Evolutionary conservation across 192 early-diverging fungal species (phyloP), one percentile per base, ranked within the genome.

Genomic region (Fimicolochytrium jonesii): DNA sequence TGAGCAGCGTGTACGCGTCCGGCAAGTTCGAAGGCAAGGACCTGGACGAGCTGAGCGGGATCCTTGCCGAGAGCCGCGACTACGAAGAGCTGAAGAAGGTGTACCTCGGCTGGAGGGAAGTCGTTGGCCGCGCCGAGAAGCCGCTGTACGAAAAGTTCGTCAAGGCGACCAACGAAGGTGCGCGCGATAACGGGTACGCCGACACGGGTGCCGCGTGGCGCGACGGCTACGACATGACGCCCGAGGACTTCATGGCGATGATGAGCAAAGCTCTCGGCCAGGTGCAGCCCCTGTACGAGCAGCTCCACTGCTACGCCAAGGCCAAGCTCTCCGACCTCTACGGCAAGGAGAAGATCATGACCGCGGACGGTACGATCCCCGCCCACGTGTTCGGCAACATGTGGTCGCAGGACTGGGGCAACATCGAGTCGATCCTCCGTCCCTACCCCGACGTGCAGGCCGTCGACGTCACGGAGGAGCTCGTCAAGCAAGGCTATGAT

Each of bases 371-470:
- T 11, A 32, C 48, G 22, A 72, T 72, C 13, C 66, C 66, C 18
- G 70, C 57, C 18, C 70, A 72, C 25, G 9, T 72, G 18, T 37
- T 72, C n/a, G 61, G 70, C 1, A 72, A 72, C 66, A 72, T 72
- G 70, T 72, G 70, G 70, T 31, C 66, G 3, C 70, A 72, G 52
- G 59, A 68, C 28, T 72, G 64, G 64, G 30, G 29, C 30, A 59
- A 59, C 37, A 72, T 72, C 39, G 17, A 42, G 35, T 47, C 61
- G 30, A 31, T 69, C 23, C 25, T 72, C 17, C 7, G 37, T 22
- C 70, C 70, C 13, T 72, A 34, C 52, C 70, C 70, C 10, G 66
- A 61, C 37, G 49, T 53, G 28, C 34, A 26, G 26, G 6, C 59
- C 10, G 30, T 69, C 28, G 67, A 43, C 66, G 26, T 23, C 44